phyloP scores from a whole-genome alignment of 163 green algal species.

The Chloromonas sp. region DNA sequence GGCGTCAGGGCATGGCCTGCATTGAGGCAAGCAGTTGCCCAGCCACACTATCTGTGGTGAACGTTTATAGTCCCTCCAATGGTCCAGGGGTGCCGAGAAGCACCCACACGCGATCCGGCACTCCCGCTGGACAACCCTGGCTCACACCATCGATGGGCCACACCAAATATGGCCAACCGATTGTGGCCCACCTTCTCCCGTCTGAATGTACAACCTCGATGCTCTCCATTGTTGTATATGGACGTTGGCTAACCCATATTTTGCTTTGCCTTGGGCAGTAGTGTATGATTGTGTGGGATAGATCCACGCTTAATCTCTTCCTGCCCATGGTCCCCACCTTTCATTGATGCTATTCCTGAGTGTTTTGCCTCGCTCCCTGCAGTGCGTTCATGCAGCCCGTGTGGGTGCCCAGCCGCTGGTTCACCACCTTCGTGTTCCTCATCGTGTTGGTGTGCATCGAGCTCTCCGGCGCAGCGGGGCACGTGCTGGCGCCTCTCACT shows the following conservation, averaged over 20 bases:
- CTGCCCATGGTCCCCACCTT: neutral
- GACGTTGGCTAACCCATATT: too few species aligned
- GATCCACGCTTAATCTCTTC: too few species aligned
- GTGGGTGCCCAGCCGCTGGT: neutral
- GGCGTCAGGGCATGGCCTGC: neutral
- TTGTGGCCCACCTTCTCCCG: neutral
- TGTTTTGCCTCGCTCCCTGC: neutral
- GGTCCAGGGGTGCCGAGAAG: neutral
- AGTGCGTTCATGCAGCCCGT: conserved; percentile 5
- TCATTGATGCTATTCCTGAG: neutral
- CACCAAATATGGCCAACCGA: too few species aligned
- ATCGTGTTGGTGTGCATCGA: neutral
- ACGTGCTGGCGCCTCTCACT: neutral
- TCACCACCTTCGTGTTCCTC: conserved; percentile 4
- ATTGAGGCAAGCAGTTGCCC: neutral
- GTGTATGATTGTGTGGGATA: too few species aligned
- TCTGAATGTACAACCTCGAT: neutral
- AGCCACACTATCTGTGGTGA: too few species aligned
- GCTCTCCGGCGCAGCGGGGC: neutral
- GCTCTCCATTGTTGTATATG: too few species aligned
- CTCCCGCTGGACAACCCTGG: too few species aligned
- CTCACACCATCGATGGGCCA: too few species aligned
- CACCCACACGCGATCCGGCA: too few species aligned
- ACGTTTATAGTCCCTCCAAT: neutral
- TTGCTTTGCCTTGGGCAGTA: too few species aligned